Evolutionary conservation across 495 filamentous ascomycete genomes (phyloP), one percentile per base, ranked within the genome.

Genomic region (Xylaria telfairii): DNA sequence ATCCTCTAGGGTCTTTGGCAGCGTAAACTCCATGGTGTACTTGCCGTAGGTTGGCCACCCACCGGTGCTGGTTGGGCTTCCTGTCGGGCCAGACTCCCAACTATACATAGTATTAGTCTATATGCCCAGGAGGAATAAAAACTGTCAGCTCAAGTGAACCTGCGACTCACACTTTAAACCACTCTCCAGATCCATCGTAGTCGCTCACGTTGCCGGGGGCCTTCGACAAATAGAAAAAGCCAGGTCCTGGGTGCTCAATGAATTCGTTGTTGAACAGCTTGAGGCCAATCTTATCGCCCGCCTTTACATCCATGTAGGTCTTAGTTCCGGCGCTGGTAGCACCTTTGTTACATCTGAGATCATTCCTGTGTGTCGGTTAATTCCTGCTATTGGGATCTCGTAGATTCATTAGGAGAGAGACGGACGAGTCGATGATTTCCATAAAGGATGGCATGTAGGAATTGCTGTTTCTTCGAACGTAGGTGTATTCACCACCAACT

Each of bases 101-200:
- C 73, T 75, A 54, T 21, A 42, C 9, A 34, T 8, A 28, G 26
- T n/a, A 2, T 41, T 17, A 46, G 60, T 62, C 37, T 26, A 24
- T 15, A 24, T 24, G 1, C 21, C 10, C 7, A 24, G 24, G 42
- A 26, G 13, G 5, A 17, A 3, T 21, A 12, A 8, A 46, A 62
- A 42, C 21, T 3, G 19, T 4, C 21, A 7, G 10, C 12, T 28
- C 9, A 34, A 30, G n/a, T 24, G 44, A 46, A 13, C 26, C 13
- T 32, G 1, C 15, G 24, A 84, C 79, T 69, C 81, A 83, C 70
- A 85, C 83, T 78, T 88, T 88, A 73, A 87, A 88, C 84, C 84
- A 86, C 24, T 83, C 77, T 47, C 83, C 83, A 9, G 77, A 80
- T 49, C 80, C 84, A 69, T 87, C 86, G 74, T 86, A 87, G 41